These are phyloP conservation scores for Aspergillus steynii DNA, from an alignment of 495 filamentous ascomycete genomes.

Conservation along the genomic window DNA sequence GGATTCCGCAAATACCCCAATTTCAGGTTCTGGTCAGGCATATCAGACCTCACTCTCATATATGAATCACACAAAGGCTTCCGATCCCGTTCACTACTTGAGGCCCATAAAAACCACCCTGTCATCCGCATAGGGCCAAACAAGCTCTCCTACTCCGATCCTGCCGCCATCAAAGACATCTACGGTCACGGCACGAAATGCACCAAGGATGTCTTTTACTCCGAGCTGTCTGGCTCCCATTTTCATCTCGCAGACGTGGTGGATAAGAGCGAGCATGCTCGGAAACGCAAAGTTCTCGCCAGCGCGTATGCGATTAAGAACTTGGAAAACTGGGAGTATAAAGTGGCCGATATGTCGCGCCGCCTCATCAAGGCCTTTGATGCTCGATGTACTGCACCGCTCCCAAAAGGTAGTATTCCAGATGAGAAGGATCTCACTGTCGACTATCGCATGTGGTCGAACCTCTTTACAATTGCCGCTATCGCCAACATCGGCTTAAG, in stretches of 20 bases:
- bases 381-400: slow-evolving; percentile 16
- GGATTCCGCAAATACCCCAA: slow-evolving; percentile 45
- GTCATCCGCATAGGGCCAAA: slow-evolving; percentile 51
- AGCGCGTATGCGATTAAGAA: slow-evolving; percentile 50
- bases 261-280: slow-evolving; percentile 38
- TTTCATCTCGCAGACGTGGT: slow-evolving; percentile 41
- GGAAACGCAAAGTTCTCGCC: slow-evolving; percentile 44
- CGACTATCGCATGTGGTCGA: slow-evolving; percentile 37
- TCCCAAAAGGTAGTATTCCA: slow-evolving; percentile 5
- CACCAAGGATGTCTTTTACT: slow-evolving; percentile 47
- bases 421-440: slow-evolving; percentile 22
- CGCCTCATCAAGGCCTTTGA: slow-evolving; percentile 34
- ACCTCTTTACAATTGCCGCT: slow-evolving; percentile 36
- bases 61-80: slow-evolving; percentile 30
- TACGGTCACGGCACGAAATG: slow-evolving; percentile 50
- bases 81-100: slow-evolving; percentile 33
- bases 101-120: slow-evolving; percentile 40
- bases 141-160: slow-evolving; percentile 39
- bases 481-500: slow-evolving; percentile 48
- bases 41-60: slow-evolving; percentile 40
- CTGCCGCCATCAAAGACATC: slow-evolving; percentile 49
- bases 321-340: slow-evolving; percentile 50
- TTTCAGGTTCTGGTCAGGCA: slow-evolving; percentile 34
- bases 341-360: slow-evolving; percentile 44
- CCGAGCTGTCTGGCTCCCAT: slow-evolving; percentile 32